Base-by-base conservation (phyloP, 2,329 filamentous ascomycete genomes). In the Sporothrix globosa region DNA sequence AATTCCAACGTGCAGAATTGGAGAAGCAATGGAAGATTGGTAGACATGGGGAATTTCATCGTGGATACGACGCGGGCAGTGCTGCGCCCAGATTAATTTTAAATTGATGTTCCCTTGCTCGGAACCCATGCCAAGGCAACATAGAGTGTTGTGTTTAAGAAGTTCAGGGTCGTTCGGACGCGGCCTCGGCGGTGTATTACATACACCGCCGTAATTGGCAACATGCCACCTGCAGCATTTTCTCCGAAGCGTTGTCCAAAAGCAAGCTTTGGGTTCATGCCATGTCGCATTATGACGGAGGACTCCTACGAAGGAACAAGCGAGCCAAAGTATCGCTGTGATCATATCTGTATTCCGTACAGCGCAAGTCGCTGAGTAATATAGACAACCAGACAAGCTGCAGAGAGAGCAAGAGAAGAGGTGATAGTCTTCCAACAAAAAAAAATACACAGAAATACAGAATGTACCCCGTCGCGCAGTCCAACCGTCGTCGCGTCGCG, bases 61-160 rank as follows among this genome's bases (percentile, higher is more conserved):
- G 24, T 34, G 61, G 61, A 65, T 65, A 50, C 61, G 61, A 65
- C 61, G 44, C 61, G 24, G 46, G 61, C 46, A 41, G 21, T 65
- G 61, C 61, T 65, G 61, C 61, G 61, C 61, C 61, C 44, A 17
- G 44, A 34, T 34, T 65, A 65, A 65, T 34, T 50, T 63, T 65
- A 65, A 50, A 21, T 65, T 34, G 61, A 65, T 50, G n/a, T 50
- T 65, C 44, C 46, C 61, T 50, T 21, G 39, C 39, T 46, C 58
- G 39, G 58, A 58, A n/a, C 21, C 39, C 58, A 63, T 63, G 58
- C 58, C 58, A 46, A 46, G 13, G 39, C 21, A 63, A 19, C 46
- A 34, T 34, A 34, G n/a, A 11, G 9, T 39, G 17, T 11, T 39
- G 17, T 61, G 34, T 61, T n/a, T n/a, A 27, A 27, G 39, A 46